Conservation (phyloP, 306 rosid genomes). For the Cucurbita pepo region DNA sequence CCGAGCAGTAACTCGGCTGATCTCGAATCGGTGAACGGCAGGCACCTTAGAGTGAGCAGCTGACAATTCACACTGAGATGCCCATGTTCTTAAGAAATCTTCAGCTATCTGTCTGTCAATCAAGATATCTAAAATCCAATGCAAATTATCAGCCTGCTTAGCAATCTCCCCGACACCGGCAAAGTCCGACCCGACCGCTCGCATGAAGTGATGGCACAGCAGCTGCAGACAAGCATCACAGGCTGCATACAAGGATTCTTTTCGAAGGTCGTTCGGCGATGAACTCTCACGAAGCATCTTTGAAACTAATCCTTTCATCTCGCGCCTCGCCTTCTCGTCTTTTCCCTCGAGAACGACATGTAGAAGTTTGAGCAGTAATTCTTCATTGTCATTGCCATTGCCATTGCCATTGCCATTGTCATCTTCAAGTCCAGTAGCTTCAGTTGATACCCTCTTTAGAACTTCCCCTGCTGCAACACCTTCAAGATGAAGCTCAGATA, state of each 20-base stretch:
- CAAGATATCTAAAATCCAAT: constrained; percentile 91
- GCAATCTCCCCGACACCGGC: constrained; percentile 69
- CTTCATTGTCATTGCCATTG: constrained; percentile 61
- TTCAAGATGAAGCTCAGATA: constrained; percentile 87
- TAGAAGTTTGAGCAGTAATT: constrained; percentile 71
- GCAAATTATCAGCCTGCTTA: constrained; percentile 79
- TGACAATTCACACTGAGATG: constrained; percentile 73
- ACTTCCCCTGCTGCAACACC: constrained; percentile 81
- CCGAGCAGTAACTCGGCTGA: constrained; percentile 85
- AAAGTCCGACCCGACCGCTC: constrained; percentile 42
- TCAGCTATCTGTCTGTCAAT: constrained; percentile 88
- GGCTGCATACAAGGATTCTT: constrained; percentile 68
- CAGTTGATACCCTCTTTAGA: constrained; percentile 74
- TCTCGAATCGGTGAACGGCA: constrained; percentile 73
- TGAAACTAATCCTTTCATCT: constrained; percentile 81
- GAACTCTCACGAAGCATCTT: constrained; percentile 91
- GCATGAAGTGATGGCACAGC: constrained; percentile 43
- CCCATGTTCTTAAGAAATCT: constrained; percentile 82
- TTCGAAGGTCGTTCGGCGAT: constrained; percentile 59
- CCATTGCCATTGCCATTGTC: constrained; percentile 37
- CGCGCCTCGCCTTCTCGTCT: constrained; percentile 92
- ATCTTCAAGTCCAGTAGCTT: constrained; percentile 53
- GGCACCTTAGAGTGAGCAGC: constrained; percentile 69
- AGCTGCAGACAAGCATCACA: constrained; percentile 69
- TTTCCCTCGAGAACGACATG: constrained; percentile 95